These are phyloP conservation scores for Neophaeococcomyces mojaviensis DNA, from an alignment of 2,329 filamentous ascomycete species.

Conservation along the genomic window DNA sequence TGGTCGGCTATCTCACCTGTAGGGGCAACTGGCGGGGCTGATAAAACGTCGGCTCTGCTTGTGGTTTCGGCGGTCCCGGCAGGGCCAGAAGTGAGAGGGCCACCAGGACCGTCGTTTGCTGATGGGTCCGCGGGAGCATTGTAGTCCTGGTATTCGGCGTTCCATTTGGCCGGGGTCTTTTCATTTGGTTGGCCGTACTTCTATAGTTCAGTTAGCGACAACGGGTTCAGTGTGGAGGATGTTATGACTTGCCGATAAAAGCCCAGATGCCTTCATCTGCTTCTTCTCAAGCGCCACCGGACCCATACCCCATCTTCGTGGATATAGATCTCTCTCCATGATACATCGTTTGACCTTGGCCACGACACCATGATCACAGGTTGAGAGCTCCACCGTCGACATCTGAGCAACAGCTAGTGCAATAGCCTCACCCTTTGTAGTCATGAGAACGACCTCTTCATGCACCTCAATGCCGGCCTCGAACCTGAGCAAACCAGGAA, in stretches of 20 bases:
- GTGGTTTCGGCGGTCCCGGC: slow-evolving; percentile 39
- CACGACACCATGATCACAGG: slow-evolving; percentile 94
- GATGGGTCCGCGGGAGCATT: slow-evolving; percentile 40
- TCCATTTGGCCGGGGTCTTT: slow-evolving; percentile 89
- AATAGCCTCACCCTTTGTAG: slow-evolving; percentile 97
- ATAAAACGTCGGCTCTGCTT: slow-evolving; percentile 30
- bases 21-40: slow-evolving; percentile 24
- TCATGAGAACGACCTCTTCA: slow-evolving; percentile 97
- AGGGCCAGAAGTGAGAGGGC: slow-evolving; percentile 35
- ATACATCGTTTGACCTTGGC: slow-evolving; percentile 99
- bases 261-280: slow-evolving; percentile 97
- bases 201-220: slow-evolving; percentile 37
- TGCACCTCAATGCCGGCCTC: slow-evolving; percentile 87
- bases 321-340: slow-evolving; percentile 98
- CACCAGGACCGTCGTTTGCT: slow-evolving; percentile 31
- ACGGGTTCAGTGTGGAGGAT: not conserved
- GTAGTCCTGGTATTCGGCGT: slow-evolving; percentile 85
- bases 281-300: slow-evolving; percentile 95
- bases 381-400: slow-evolving; percentile 94
- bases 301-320: slow-evolving; percentile 90
- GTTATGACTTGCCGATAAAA: slow-evolving; percentile 63
- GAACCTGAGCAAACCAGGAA: slow-evolving; percentile 88
- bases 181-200: slow-evolving; percentile 94
- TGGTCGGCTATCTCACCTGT: slow-evolving; percentile 32
- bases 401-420: slow-evolving; percentile 94